Evolutionary conservation across 139 green algal species (phyloP), one percentile per base, ranked within the genome.

Genomic region (Chlorella sp.): DNA sequence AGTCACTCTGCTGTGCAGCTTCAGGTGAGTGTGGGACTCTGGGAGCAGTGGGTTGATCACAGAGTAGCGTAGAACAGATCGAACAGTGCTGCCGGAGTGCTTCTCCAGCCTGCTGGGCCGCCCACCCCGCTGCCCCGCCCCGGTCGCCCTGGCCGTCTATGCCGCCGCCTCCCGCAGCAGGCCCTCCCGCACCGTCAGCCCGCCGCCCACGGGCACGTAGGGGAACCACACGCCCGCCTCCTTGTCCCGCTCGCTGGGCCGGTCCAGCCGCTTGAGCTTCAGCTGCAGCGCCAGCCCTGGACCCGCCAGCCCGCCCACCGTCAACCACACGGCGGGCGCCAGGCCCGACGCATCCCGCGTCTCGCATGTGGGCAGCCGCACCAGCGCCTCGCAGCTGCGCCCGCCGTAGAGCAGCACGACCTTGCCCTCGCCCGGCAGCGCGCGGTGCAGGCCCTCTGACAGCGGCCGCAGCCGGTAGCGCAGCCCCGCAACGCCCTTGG

Each of bases 161-260:
- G 40, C 21, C 21, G 3, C 31, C 29, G 43, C 65, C 0, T 42
- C 53, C 5, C 53, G 23, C 35, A 73, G 38, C 60, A 79, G 62
- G 25, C 50, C 76, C 62, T 91, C 64, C 31, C 76, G 45, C 63
- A 90, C 67, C 1, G 90, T 90, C 29, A 94, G 79, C 0, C 87
- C 90, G 6, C 90, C 90, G 1, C 85, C 90, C 8, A 88, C 78
- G 0, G 83, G 81, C 40, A 91, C 80, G 64, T 93, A 94, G 3
- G 80, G 77, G 59, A 86, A 91, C 89, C 89, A 95, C 12, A 78
- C 73, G 21, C 91, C 89, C 5, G 63, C 63, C 9, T 73, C 48
- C 15, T 61, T 78, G 67, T 94, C 90, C 27, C 88, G 68, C 73
- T 91, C 81, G 58, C 71, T 76, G 1, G 83, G 74, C 70, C 80